These are phyloP conservation scores for Candida takata DNA, from an alignment of 805 yeast genomes.

Conservation along the genomic window DNA sequence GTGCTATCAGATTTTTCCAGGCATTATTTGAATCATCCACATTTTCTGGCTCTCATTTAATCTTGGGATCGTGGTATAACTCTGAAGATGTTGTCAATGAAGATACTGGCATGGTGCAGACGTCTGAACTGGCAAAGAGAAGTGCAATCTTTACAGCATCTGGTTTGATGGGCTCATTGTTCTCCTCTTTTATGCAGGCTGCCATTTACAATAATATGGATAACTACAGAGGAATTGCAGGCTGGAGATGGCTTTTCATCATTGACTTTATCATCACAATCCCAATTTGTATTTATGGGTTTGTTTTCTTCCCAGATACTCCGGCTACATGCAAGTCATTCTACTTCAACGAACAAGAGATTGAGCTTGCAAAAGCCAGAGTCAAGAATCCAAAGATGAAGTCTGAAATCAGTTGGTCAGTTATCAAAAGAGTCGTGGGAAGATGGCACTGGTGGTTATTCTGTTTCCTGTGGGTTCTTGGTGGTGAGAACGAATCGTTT, in stretches of 20 bases:
- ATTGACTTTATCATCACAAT: conserved; percentile 53
- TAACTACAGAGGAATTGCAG: conserved; percentile 36
- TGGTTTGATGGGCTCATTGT: conserved; percentile 48
- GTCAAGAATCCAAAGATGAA: conserved; percentile 31
- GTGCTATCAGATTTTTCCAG: conserved; percentile 52
- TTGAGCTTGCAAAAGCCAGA: conserved; percentile 35
- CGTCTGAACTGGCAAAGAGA: conserved; percentile 40
- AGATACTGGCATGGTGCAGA: conserved; percentile 18
- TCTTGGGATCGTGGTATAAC: conserved; percentile 49
- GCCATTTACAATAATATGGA: conserved; percentile 40
- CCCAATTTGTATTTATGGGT: conserved; percentile 51
- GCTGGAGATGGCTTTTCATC: conserved; percentile 67
- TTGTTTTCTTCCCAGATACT: conserved; percentile 51
- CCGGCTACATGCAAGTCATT: conserved; percentile 40
- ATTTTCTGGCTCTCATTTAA: conserved; percentile 46
- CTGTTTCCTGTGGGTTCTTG: conserved; percentile 43
- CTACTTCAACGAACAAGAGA: conserved; percentile 35
- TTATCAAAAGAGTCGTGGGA: conserved; percentile 37
- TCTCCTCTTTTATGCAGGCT: conserved; percentile 52
- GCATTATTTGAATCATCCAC: conserved; percentile 57
- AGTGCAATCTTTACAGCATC: conserved; percentile 49
- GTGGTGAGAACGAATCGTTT: conserved; percentile 43
- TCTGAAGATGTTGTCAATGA: conserved; percentile 24
- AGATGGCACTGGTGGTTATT: conserved; percentile 56
- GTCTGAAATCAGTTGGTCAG: conserved; percentile 30